These are phyloP conservation scores for Wickerhamomyces xylosicus DNA, from an alignment of 805 yeast species.

Conservation along the genomic window DNA sequence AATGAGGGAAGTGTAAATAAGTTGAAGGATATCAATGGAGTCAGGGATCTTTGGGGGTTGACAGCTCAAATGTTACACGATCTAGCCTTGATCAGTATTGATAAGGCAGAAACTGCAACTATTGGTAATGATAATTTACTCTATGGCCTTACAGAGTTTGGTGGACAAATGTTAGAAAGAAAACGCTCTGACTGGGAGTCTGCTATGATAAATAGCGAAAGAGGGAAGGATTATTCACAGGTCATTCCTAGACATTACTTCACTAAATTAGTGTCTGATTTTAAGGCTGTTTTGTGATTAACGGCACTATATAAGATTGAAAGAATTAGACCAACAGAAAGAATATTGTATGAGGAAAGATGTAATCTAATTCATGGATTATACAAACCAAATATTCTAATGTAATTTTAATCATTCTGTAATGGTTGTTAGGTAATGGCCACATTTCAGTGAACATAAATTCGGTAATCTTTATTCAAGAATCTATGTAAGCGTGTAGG, in stretches of 20 bases:
- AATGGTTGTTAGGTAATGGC: too few relatives aligned
- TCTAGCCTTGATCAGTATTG: conserved; percentile 43
- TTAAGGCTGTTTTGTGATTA: conserved; percentile 3
- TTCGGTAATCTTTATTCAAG: too few relatives aligned
- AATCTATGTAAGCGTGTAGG: too few relatives aligned
- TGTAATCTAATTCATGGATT: too few relatives aligned
- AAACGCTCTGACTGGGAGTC: conserved; percentile 44
- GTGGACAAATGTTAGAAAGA: conserved; percentile 40
- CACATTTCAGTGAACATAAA: too few relatives aligned
- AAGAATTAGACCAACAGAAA: neutral
- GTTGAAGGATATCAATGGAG: conserved; percentile 8
- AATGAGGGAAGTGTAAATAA: neutral
- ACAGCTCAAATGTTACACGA: conserved; percentile 76
- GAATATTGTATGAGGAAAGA: too few relatives aligned
- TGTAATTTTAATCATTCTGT: too few relatives aligned
- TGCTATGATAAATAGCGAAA: conserved; percentile 33
- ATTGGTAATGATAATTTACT: conserved; percentile 62
- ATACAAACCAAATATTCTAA: too few relatives aligned
- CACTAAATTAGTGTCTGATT: conserved; percentile 10
- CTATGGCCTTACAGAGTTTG: conserved; percentile 40
- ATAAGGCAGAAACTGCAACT: conserved; percentile 17
- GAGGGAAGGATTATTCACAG: conserved; percentile 20
- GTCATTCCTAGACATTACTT: conserved; percentile 22
- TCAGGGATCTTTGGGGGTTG: conserved; percentile 74
- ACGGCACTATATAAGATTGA: neutral